Percentiles rank a stretch among this genome's conserved stretches.
Conservation (phyloP, 495 filamentous ascomycete genomes). For the Neurospora sp. region DNA sequence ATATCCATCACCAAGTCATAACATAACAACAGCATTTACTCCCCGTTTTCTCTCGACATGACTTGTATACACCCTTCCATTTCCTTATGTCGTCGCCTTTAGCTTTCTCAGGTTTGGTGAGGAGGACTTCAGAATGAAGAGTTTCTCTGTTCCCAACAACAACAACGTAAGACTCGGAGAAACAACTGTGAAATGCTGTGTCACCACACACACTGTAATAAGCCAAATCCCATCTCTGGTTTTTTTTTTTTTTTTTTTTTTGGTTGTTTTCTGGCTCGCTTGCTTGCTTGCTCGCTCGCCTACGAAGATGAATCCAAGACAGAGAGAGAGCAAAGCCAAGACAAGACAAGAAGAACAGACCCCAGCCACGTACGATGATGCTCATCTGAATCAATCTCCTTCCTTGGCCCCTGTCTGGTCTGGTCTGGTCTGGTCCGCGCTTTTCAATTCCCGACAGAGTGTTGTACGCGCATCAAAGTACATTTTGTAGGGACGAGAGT, state of each 20-base stretch:
- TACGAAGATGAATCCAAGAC: background rate
- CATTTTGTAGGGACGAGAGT: background rate
- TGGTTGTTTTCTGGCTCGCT: background rate
- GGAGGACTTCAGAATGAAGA: background rate
- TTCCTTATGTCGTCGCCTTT: no score
- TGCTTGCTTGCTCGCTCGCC: background rate
- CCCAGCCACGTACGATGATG: background rate
- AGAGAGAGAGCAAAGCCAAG: background rate
- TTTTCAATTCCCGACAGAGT: background rate
- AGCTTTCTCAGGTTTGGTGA: background rate
- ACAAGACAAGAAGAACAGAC: background rate
- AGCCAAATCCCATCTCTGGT: background rate
- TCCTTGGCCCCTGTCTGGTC: background rate
- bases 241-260: background rate
- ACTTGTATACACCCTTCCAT: background rate
- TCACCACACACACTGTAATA: background rate
- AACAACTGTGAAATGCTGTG: background rate
- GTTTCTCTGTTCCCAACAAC: background rate
- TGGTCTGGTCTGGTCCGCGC: background rate
- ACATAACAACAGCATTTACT: background rate
- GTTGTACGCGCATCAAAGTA: background rate
- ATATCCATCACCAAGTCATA: background rate
- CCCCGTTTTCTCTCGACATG: background rate
- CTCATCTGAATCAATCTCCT: background rate
- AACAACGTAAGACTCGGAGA: background rate